Evolutionary conservation across 2,329 filamentous ascomycete species (phyloP).

Genomic region (Calonectria fujianensis): DNA sequence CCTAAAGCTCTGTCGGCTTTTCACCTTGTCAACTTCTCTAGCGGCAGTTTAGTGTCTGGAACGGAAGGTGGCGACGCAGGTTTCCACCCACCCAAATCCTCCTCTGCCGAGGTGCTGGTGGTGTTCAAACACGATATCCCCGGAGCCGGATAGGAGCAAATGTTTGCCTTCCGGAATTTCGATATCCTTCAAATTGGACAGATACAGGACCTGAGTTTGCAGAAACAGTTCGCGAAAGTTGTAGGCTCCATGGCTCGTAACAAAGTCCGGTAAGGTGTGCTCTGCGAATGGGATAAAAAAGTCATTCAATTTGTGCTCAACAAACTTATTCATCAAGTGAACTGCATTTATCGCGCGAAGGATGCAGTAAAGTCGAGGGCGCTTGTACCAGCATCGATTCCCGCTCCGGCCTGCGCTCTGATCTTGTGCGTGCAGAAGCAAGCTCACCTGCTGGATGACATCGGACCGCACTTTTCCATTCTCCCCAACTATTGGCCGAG

Average conservation of each 20-base stretch:
- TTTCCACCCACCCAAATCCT: not conserved
- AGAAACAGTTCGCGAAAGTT: not conserved
- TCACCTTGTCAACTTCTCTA: not conserved
- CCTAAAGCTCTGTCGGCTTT: not conserved
- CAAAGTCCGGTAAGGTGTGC: not conserved
- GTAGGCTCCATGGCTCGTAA: not conserved
- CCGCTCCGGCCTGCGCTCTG: not conserved
- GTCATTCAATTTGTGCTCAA: not conserved
- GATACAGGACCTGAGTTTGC: not conserved
- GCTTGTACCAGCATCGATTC: not conserved
- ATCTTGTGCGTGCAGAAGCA: not conserved
- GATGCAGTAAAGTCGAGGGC: not conserved
- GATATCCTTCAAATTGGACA: not conserved
- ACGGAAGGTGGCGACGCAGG: not conserved
- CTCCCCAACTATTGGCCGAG: not conserved
- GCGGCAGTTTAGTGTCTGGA: not conserved
- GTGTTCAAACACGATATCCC: not conserved
- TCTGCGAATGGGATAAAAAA: not conserved
- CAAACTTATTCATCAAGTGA: not conserved
- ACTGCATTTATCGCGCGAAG: not conserved
- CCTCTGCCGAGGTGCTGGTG: not conserved
- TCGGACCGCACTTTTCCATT: not conserved
- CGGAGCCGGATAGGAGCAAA: not conserved
- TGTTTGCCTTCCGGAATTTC: not conserved
- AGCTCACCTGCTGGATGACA: not conserved